Evolutionary conservation across 305 asterid species (phyloP), one percentile per base, ranked within the genome.

Genomic region (Rubia occidens): DNA sequence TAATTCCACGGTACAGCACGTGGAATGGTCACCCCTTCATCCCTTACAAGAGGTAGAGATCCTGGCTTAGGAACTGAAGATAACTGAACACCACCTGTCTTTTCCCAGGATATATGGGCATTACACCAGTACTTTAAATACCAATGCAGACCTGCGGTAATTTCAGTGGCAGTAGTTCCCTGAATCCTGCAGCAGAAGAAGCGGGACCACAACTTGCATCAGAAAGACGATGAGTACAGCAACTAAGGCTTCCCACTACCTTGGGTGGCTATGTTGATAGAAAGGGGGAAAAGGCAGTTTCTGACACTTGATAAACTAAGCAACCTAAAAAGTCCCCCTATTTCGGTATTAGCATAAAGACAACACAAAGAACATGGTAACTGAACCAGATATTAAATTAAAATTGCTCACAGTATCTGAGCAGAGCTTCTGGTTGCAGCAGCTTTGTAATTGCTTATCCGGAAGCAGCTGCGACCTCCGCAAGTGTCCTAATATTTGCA

Each of bases 71-170:
- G 95, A 82, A 94, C 77, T 66, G 96, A 88, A 76, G 81, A 83
- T 75, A 90, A 86, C 78, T 94, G 98, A 71, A 79, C 60, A 11
- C 97, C 98, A 35, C 98, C 98, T 11, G 98, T 93, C 81, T 87
- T 90, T 65, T 89, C 97, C 98, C 98, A 94, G 68, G 98, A 94
- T 76, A 90, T 73, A 80, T 94, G 98, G 82, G 95, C 97, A 69
- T 92, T 87, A 79, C 96, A 90, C 87, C 82, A 83, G 77, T 94
- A 88, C 80, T 94, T 94, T 66, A 94, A 70, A 78, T 90, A 94
- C 97, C 97, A 94, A 81, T 90, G 95, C 64, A 94, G 91, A 66
- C 97, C 98, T 35, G 98, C 89, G 62, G 87, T 77, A 66, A 94
- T 85, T 77, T 94, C 98, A 75, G 85, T 85, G 17, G 92, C 96